Evolutionary conservation across 176 grass and related monocot genomes (phyloP).

Genomic region (Neostapfia colusana): DNA sequence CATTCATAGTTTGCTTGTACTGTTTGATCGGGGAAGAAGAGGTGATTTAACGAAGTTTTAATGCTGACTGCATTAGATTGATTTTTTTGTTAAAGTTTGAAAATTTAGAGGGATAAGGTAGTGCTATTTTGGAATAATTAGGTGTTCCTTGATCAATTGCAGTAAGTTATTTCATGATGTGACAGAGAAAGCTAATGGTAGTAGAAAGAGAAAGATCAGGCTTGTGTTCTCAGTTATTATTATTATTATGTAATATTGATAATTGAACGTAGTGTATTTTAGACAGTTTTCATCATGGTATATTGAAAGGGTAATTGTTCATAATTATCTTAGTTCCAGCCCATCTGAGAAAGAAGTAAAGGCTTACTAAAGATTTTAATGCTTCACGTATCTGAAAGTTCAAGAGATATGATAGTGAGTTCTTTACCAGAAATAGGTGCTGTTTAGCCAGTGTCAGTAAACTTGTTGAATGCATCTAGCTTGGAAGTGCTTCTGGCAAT

Average conservation of each 20-base stretch:
- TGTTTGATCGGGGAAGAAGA: not conserved
- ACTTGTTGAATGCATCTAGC: not conserved
- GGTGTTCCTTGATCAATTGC: not conserved
- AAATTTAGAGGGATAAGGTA: not conserved
- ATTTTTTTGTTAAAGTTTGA: not conserved
- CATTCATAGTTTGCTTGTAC: not conserved
- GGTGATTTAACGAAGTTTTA: not conserved
- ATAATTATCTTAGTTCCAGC: not conserved
- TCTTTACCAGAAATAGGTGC: not conserved
- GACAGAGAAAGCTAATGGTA: not conserved
- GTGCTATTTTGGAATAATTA: not conserved
- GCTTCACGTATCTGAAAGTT: not conserved
- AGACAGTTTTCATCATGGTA: not conserved
- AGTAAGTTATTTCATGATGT: constrained; percentile 5
- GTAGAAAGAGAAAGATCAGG: too few relatives aligned
- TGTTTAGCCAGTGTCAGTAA: not conserved
- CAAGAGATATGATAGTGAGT: not conserved
- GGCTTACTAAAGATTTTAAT: not conserved
- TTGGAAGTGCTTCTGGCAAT: not conserved
- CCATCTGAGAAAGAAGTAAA: not conserved
- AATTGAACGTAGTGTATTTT: not conserved
- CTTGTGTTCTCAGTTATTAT: not conserved
- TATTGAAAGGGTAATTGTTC: not conserved
- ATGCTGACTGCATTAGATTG: not conserved
- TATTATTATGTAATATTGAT: not conserved